Evolutionary conservation across 768 basidiomycete species (phyloP).

Genomic region (Lactarius trivialis): DNA sequence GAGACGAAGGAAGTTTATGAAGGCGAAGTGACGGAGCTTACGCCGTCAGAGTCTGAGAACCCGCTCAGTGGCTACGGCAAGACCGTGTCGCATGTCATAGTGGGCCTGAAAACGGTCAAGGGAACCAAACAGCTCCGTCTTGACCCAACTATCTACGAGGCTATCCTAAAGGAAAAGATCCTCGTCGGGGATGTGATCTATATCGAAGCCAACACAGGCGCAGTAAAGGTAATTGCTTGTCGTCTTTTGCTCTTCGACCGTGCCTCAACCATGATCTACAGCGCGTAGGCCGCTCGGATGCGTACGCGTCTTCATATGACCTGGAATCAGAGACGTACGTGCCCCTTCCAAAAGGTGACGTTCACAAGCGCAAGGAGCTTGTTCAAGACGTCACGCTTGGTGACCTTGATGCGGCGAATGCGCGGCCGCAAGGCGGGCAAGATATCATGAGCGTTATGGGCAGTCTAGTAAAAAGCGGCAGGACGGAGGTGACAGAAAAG

Average conservation of each 20-base stretch:
- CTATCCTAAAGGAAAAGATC: slow-evolving; percentile 95
- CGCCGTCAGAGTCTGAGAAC: slow-evolving; percentile 94
- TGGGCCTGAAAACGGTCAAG: slow-evolving; percentile 84
- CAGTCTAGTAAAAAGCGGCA: slow-evolving; percentile 80
- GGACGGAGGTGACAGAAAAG: slow-evolving; percentile 98
- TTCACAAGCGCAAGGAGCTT: slow-evolving; percentile 92
- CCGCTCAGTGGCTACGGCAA: slow-evolving; percentile 97
- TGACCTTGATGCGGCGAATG: slow-evolving; percentile 94
- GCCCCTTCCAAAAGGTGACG: slow-evolving; percentile 92
- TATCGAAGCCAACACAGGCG: slow-evolving; percentile 88
- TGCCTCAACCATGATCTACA: slow-evolving; percentile 29
- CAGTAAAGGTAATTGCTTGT: slow-evolving; percentile 69
- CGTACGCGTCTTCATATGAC: slow-evolving; percentile 96
- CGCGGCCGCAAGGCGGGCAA: slow-evolving; percentile 91
- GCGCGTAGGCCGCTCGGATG: slow-evolving; percentile 95
- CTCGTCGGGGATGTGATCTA: slow-evolving; percentile 96
- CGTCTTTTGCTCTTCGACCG: background rate
- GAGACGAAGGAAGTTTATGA: slow-evolving; percentile 99
- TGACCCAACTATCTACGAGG: slow-evolving; percentile 94
- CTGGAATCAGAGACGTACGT: slow-evolving; percentile 98
- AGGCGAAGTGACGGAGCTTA: slow-evolving; percentile 95
- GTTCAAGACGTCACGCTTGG: slow-evolving; percentile 94
- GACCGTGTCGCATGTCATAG: slow-evolving; percentile 95
- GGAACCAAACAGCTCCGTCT: slow-evolving; percentile 89
- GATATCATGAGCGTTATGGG: slow-evolving; percentile 99